Base-by-base conservation (phyloP, 192 early-diverging fungal genomes). In the Dimargaris xerosporica region DNA sequence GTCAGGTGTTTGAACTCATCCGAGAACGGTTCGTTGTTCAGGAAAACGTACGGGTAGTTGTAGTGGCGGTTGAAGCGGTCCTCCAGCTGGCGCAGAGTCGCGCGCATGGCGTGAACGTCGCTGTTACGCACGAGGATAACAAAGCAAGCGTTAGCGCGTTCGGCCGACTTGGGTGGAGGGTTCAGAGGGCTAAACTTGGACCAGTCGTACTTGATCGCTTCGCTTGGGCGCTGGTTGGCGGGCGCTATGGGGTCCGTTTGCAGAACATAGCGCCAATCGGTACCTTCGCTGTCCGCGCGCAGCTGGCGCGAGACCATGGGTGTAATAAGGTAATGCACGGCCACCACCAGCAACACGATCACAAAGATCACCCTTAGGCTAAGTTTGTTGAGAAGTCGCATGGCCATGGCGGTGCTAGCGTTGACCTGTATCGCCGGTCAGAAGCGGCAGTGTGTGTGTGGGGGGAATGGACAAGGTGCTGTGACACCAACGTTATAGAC, bases 11-110 rank as follows among this genome's bases (percentile, higher is more conserved):
- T 85, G 66, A 93, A 93, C 34, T 81, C 73, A 25, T 87, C 75
- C 28, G 80, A 76, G 64, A 92, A 91, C 10, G 79, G 81, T 51
- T 75, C 73, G 46, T 91, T 78, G 76, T 91, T 93, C 41, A 93
- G 72, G 64, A 91, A 87, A 7, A 93, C 77, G 64, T 91, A 93
- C 0, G 89, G 88, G 64, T 93, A 93, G 65, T 82, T 66, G 73
- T 85, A 85, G 11, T 73, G 71, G 50, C 65, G 71, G 67, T 92
- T 92, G 68, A 91, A 88, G 44, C 80, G 78, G 41, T 77, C 68
- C 65, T 92, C 87, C 26, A 92, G 80, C 66, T 85, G 75, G 9
- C 67, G 66, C 71, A 92, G 80, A 5, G 87, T 70, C 45, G 75
- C 76, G 21, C 75, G 71, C 58, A 89, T 73, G 16, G 74, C 75